Evolutionary conservation across 225 moss, liverwort and hornwort species (phyloP).

Genomic region (Pseudisothecium myosuroides): DNA sequence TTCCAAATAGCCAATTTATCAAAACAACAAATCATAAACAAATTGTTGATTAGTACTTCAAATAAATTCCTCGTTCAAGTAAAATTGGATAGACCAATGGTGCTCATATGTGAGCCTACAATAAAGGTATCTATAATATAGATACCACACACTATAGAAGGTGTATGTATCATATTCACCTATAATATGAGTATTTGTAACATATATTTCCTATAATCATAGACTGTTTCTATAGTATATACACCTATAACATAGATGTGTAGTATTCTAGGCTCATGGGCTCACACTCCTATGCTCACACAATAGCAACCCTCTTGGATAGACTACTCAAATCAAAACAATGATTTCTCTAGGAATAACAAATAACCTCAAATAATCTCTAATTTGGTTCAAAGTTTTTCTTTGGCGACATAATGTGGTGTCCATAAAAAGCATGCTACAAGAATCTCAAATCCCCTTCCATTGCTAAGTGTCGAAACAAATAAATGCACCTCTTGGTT

Average conservation of each 20-base stretch:
- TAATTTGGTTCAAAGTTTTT: not conserved
- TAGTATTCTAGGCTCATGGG: no score
- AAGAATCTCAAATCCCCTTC: not conserved
- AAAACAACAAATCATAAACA: not conserved
- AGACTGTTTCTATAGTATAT: no score
- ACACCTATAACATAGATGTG: no score
- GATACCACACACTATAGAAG: no score
- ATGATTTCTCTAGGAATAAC: not conserved
- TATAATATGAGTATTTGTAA: no score
- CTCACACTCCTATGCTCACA: no score
- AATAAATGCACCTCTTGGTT: not conserved
- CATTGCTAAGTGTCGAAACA: fast-evolving
- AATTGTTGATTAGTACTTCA: not conserved
- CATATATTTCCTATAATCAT: no score
- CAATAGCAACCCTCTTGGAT: no score
- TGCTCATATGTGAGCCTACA: no score
- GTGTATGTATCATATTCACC: no score
- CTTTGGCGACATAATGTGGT: not conserved
- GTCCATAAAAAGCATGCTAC: not conserved
- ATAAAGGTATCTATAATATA: no score
- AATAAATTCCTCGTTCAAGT: not conserved
- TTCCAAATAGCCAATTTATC: not conserved
- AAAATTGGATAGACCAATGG: fast-evolving
- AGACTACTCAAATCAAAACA: fast-evolving
- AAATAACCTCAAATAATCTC: not conserved